phyloP scores from a whole-genome alignment of 2,329 filamentous ascomycete species.

The Fusarium albosuccineum region DNA sequence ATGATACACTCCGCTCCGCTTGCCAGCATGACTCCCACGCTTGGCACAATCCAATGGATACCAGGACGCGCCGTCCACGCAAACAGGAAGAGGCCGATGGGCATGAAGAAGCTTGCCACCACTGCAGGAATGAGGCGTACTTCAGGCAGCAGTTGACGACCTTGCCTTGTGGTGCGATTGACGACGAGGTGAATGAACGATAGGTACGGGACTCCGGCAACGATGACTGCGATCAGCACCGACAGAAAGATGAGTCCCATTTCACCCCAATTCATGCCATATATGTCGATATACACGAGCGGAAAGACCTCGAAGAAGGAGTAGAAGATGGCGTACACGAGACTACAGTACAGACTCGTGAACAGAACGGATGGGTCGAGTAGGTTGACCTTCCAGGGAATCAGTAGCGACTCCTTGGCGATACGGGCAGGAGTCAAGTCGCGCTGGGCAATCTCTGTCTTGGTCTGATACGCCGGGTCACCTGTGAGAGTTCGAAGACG shows the following conservation, averaged over 20 bases:
- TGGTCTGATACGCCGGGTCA: background rate
- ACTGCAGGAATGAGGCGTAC: background rate
- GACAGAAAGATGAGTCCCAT: background rate
- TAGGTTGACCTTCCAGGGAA: background rate
- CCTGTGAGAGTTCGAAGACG: background rate
- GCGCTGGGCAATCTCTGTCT: background rate
- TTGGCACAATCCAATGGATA: background rate
- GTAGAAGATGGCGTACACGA: background rate
- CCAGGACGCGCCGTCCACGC: background rate
- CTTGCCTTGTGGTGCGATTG: background rate
- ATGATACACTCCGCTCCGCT: background rate
- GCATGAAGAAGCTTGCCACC: background rate
- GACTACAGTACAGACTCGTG: background rate
- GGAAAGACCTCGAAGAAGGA: background rate
- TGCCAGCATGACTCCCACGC: background rate
- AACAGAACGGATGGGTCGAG: background rate
- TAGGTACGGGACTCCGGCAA: background rate
- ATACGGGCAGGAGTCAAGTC: background rate
- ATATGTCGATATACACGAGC: background rate
- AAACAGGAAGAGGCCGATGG: background rate
- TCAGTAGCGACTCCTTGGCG: constrained; percentile 1
- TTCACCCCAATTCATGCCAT: background rate
- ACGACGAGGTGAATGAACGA: background rate
- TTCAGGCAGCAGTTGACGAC: background rate
- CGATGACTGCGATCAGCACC: background rate